Evolutionary conservation across 2,329 filamentous ascomycete species (phyloP), one percentile per base, ranked within the genome.

Genomic region (Teratosphaeria destructans): DNA sequence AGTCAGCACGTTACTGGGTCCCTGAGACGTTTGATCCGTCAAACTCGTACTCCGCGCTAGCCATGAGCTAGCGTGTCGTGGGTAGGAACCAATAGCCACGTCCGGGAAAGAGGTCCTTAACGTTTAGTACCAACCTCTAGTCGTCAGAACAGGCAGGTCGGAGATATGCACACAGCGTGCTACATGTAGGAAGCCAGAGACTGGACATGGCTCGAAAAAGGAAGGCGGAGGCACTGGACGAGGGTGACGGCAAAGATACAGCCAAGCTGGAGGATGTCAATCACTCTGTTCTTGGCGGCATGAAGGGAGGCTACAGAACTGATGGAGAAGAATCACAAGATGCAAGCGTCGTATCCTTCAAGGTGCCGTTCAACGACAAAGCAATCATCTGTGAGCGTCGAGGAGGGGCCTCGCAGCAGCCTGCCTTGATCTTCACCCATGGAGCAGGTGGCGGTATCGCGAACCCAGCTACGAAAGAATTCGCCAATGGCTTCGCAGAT

Each of bases 391-490:
- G 63, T 57, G 61, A 66, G 53, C 55, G 52, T 2, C 61, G 62
- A 10, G 55, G 55, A 29, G 34, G 52, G 59, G 37, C 35, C 60
- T 11, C 34, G 43, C 19, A 27, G 11, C 61, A 27, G 11, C 61
- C 54, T 12, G 27, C 56, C 10, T 65, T 78, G 1, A 69, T 78
- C 32, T 78, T 77, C 66, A 78, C 76, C 37, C 76, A 78, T 61
- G 76, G 76, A 58, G 76, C 76, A 55, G 76, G 76, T 29, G 76
- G 76, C 55, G 74, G 72, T 1, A 69, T 78, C 53, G 65, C 68
- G 35, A 68, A 70, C 32, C 70, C 74, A 7, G 76, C 75, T 1
- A 72, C 73, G 8, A 61, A 68, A 6, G 69, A 75, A 54, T 78
- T 78, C 65, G 72, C 71, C 60, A 65, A 62, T 6, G 76, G 76